Conservation (phyloP, 2,329 filamentous ascomycete genomes). For the Ramularia endophylla region DNA sequence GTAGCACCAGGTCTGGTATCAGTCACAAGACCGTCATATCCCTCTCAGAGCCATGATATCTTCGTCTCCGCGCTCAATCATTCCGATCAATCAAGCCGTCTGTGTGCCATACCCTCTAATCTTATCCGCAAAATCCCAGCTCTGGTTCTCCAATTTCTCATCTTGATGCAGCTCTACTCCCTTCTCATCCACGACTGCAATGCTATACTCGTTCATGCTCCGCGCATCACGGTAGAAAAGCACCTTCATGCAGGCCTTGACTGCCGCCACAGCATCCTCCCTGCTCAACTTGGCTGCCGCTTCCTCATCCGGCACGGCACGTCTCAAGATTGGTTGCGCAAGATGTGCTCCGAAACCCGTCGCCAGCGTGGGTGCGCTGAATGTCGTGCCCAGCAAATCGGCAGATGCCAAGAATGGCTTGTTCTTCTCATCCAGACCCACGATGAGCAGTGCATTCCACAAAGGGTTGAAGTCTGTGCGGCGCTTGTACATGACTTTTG, state of each 20-base stretch:
- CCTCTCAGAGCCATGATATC: background rate
- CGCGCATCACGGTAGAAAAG: conserved; percentile 95
- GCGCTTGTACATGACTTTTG: conserved; percentile 93
- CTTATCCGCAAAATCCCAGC: conserved; percentile 94
- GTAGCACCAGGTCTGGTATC: no score
- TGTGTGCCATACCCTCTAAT: conserved; percentile 96
- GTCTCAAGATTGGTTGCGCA: conserved; percentile 84
- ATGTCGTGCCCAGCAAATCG: conserved; percentile 90
- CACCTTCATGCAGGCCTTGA: conserved; percentile 97
- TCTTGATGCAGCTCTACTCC: conserved; percentile 76
- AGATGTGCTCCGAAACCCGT: conserved; percentile 93
- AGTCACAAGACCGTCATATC: no score
- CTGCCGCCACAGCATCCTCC: conserved; percentile 71
- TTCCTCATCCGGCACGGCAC: conserved; percentile 76
- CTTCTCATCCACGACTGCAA: conserved; percentile 79
- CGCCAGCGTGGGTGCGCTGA: conserved; percentile 77
- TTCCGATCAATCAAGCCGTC: conserved; percentile 35
- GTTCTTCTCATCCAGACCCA: conserved; percentile 71
- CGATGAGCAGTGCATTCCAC: conserved; percentile 93
- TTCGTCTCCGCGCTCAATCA: background rate
- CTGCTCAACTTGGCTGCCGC: conserved; percentile 63
- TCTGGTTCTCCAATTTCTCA: conserved; percentile 89
- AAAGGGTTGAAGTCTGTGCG: conserved; percentile 94
- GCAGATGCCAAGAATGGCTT: conserved; percentile 87
- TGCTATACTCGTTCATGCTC: conserved; percentile 83